Conservation (phyloP, 2,329 filamentous ascomycete species). For the Colletotrichum paranaense region DNA sequence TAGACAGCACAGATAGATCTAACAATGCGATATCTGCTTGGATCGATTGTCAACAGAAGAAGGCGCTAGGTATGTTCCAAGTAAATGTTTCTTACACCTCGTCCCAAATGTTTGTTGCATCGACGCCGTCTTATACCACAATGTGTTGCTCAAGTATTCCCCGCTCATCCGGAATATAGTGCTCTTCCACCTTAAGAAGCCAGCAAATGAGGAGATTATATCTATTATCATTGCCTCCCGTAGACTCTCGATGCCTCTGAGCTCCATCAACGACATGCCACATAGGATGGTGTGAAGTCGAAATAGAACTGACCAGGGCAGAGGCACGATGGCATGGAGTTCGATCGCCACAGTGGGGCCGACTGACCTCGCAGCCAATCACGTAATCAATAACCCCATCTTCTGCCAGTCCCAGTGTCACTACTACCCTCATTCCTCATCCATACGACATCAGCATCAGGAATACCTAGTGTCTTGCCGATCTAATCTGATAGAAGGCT, state of each 20-base stretch:
- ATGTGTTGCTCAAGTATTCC: neutral
- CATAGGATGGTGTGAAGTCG: neutral
- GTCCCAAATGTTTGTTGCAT: neutral
- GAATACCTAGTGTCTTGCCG: too few species aligned
- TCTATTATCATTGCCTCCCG: neutral
- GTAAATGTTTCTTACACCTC: neutral
- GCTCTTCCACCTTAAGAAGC: neutral
- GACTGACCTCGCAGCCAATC: neutral
- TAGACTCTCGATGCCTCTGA: accelerated
- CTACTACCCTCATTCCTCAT: neutral
- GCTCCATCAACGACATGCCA: neutral
- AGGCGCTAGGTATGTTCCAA: neutral
- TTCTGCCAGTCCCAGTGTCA: constrained; percentile 7
- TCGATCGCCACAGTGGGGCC: constrained; percentile 16
- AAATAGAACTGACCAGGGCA: constrained; percentile 25
- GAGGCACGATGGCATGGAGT: neutral
- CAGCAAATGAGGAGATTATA: neutral
- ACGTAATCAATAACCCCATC: neutral
- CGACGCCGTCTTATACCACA: neutral
- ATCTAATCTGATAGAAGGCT: neutral
- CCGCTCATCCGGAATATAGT: neutral
- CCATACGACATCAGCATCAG: neutral
- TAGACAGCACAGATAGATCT: too few species aligned
- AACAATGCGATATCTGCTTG: too few species aligned
- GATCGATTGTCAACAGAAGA: neutral